These are phyloP conservation scores for Boletus hoseneyae DNA, from an alignment of 1,284 basidiomycete species.

Conservation along the genomic window DNA sequence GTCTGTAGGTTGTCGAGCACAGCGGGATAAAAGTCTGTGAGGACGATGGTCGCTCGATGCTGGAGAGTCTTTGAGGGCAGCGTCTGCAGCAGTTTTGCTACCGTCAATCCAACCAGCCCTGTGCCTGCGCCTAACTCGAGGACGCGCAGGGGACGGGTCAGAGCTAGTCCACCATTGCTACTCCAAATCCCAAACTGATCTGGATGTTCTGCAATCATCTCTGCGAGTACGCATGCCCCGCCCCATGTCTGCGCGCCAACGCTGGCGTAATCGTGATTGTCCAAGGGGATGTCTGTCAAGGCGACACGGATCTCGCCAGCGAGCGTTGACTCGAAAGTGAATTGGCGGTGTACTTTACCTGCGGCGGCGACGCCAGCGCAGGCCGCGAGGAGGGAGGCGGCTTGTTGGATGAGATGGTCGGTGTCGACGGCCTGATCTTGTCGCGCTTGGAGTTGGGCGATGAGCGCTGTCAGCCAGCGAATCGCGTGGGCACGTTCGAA, in stretches of 20 bases:
- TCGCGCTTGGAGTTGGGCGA: slow-evolving; percentile 35
- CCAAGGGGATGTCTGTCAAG: slow-evolving; percentile 71
- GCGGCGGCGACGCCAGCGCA: slow-evolving; percentile 60
- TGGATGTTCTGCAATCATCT: slow-evolving; percentile 67
- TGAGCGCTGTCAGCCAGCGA: slow-evolving; percentile 65
- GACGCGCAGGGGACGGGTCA: slow-evolving; percentile 42
- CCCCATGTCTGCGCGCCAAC: slow-evolving; percentile 94
- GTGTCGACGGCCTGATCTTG: slow-evolving; percentile 10
- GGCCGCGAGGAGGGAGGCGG: slow-evolving; percentile 62
- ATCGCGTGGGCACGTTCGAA: slow-evolving; percentile 70
- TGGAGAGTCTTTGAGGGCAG: not conserved
- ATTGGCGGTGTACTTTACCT: slow-evolving; percentile 42
- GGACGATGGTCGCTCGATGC: slow-evolving; percentile 48
- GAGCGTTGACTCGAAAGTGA: slow-evolving; percentile 34
- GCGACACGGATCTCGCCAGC: slow-evolving; percentile 38
- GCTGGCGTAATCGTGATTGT: slow-evolving; percentile 68
- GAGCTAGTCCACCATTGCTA: no score
- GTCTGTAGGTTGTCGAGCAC: slow-evolving; percentile 70
- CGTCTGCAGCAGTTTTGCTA: slow-evolving; percentile 48
- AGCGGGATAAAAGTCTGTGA: slow-evolving; percentile 77
- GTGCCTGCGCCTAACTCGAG: slow-evolving; percentile 89
- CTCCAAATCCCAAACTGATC: slow-evolving; percentile 40
- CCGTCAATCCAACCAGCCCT: slow-evolving; percentile 74
- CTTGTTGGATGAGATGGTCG: slow-evolving; percentile 40
- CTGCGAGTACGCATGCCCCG: slow-evolving; percentile 76